These are phyloP conservation scores for Penicillium hordei DNA, from an alignment of 2,329 filamentous ascomycete species.

Conservation along the genomic window DNA sequence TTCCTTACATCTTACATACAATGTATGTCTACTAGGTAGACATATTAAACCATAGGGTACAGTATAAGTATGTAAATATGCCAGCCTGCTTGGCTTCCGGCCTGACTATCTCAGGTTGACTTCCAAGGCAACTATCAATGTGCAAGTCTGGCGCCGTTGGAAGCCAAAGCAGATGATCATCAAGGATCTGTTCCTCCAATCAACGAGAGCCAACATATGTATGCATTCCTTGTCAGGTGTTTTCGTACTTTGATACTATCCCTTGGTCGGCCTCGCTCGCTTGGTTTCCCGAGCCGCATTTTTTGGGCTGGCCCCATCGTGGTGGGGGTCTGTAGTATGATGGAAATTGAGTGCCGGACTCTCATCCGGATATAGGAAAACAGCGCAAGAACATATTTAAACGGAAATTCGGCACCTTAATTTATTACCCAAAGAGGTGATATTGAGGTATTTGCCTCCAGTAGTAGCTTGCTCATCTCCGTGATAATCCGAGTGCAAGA, in stretches of 20 bases:
- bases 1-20: neutral
- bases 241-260: slow-evolving; percentile 7
- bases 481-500: neutral
- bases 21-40: neutral
- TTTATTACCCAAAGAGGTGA: slow-evolving; percentile 1
- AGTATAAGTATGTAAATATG: no score
- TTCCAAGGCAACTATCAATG: neutral
- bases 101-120: neutral
- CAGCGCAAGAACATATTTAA: neutral
- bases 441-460: neutral
- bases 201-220: neutral
- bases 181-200: slow-evolving; percentile 1
- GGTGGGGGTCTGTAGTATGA: slow-evolving; percentile 8
- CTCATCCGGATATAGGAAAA: neutral
- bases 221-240: slow-evolving; percentile 4
- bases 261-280: slow-evolving; percentile 21
- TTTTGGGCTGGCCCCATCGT: slow-evolving; percentile 10
- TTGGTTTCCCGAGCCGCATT: slow-evolving; percentile 20
- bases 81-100: neutral
- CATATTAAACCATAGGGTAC: neutral
- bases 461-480: neutral
- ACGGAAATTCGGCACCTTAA: neutral
- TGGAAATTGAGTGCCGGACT: neutral
- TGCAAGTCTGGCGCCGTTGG: neutral
- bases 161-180: neutral